A percentile compares a stretch with the other conserved stretches of the same genome.
These are phyloP conservation scores for Marsdenia floribunda DNA, from an alignment of 257 asterid species.

Conservation along the genomic window DNA sequence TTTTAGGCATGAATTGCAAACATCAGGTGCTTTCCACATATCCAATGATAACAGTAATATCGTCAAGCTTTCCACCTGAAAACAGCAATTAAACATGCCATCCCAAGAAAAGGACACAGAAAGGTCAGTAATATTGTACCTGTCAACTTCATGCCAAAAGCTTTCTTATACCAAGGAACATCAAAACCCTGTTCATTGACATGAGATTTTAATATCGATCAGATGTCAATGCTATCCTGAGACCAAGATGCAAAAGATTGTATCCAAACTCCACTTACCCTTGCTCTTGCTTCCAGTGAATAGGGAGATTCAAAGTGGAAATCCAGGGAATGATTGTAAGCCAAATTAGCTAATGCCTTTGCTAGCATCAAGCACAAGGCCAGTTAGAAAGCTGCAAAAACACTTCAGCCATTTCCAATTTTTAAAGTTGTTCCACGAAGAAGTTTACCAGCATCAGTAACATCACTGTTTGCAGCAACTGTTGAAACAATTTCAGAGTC, in stretches of 20 bases:
- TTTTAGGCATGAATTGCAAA: not conserved
- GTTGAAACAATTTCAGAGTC: slow-evolving; percentile 56
- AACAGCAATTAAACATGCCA: slow-evolving; percentile 7
- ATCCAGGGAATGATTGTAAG: slow-evolving; percentile 63
- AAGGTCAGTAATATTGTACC: slow-evolving; percentile 32
- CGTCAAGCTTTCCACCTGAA: slow-evolving; percentile 81
- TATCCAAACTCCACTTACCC: slow-evolving; percentile 26
- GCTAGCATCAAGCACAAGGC: slow-evolving; percentile 43
- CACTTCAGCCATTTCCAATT: slow-evolving; percentile 4
- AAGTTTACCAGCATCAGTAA: slow-evolving; percentile 53
- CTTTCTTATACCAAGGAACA: slow-evolving; percentile 85
- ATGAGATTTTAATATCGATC: not conserved
- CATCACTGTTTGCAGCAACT: slow-evolving; percentile 32
- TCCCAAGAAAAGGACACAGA: not conserved
- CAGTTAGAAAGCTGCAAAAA: slow-evolving; percentile 14
- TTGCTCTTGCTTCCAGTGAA: slow-evolving; percentile 74
- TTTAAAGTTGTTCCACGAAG: slow-evolving; percentile 3
- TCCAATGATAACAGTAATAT: slow-evolving; percentile 66
- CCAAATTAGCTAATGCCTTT: slow-evolving; percentile 73
- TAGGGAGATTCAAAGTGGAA: slow-evolving; percentile 69
- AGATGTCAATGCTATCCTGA: not conserved
- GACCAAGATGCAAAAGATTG: not conserved
- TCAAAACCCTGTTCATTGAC: slow-evolving; percentile 55
- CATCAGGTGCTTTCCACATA: slow-evolving; percentile 43
- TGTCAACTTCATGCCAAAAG: slow-evolving; percentile 72